Evolutionary conservation across 2,329 filamentous ascomycete species (phyloP).

Genomic region (Ascosphaera apis): DNA sequence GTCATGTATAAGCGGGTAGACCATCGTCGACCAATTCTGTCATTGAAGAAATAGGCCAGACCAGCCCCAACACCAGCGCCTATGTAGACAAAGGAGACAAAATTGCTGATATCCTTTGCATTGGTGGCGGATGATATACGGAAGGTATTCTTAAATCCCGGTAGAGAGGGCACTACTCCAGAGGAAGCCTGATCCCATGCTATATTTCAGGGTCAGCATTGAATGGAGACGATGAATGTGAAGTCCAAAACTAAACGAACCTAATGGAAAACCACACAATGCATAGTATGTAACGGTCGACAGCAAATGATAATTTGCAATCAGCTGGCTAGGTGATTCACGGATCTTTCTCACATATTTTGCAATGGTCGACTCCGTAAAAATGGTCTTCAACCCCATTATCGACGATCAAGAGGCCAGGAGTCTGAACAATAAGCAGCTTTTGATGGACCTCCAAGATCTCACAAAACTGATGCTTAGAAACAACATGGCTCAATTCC

Average conservation of each 20-base stretch:
- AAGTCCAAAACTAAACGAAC: background rate
- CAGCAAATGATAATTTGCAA: background rate
- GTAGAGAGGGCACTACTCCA: slow-evolving; percentile 13
- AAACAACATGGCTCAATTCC: no score
- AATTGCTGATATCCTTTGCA: slow-evolving; percentile 12
- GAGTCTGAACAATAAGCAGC: background rate
- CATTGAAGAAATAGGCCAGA: slow-evolving; percentile 18
- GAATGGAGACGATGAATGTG: background rate
- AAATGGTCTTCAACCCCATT: background rate
- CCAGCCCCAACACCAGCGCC: slow-evolving; percentile 11
- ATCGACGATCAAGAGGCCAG: background rate
- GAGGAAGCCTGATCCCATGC: slow-evolving; percentile 15
- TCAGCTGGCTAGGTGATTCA: background rate
- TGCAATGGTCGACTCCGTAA: background rate
- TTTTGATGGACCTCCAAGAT: background rate
- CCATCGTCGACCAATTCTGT: slow-evolving; percentile 19
- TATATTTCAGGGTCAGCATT: slow-evolving; percentile 3
- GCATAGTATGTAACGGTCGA: background rate
- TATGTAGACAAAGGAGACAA: slow-evolving; percentile 17
- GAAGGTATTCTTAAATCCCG: slow-evolving; percentile 16
- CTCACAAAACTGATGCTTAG: no score
- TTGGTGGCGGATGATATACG: slow-evolving; percentile 12
- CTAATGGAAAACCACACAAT: background rate
- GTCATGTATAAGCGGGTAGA: slow-evolving; percentile 17
- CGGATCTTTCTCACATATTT: background rate